Conservation (phyloP, 805 yeast species). For the Candida incommunis region DNA sequence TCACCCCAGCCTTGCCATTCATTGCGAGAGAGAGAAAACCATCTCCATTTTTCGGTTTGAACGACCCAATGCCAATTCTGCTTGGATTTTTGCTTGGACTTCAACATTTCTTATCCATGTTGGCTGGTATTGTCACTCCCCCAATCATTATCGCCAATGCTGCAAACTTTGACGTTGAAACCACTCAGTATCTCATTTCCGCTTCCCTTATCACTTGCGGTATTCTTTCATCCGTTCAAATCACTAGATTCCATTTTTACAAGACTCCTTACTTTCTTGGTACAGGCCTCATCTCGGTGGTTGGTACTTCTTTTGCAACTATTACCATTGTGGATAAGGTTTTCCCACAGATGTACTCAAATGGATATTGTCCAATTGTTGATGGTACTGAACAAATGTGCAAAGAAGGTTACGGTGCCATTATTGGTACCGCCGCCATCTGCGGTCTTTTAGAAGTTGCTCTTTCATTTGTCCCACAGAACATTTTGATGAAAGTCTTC, state of each 20-base stretch:
- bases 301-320: slow-evolving; percentile 84
- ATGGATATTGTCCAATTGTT: slow-evolving; percentile 51
- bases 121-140: slow-evolving; percentile 83
- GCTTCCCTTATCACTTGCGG: slow-evolving; percentile 61
- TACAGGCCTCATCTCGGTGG: slow-evolving; percentile 79
- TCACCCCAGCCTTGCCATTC: slow-evolving; percentile 73
- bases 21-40: slow-evolving; percentile 28
- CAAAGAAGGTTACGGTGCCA: slow-evolving; percentile 83
- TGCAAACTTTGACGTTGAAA: slow-evolving; percentile 40
- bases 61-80: slow-evolving; percentile 68
- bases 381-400: slow-evolving; percentile 64
- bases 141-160: slow-evolving; percentile 55
- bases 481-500: slow-evolving; percentile 52
- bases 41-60: slow-evolving; percentile 64
- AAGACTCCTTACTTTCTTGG: slow-evolving; percentile 69
- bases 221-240: slow-evolving; percentile 56
- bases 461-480: slow-evolving; percentile 68
- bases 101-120: slow-evolving; percentile 81
- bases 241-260: slow-evolving; percentile 65
- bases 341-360: slow-evolving; percentile 64
- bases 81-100: slow-evolving; percentile 68
- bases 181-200: slow-evolving; percentile 53
- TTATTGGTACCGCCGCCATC: slow-evolving; percentile 64
- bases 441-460: slow-evolving; percentile 65
- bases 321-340: slow-evolving; percentile 66